Conservation (phyloP, 192 early-diverging fungal species). For the Backusella morwellensis region DNA sequence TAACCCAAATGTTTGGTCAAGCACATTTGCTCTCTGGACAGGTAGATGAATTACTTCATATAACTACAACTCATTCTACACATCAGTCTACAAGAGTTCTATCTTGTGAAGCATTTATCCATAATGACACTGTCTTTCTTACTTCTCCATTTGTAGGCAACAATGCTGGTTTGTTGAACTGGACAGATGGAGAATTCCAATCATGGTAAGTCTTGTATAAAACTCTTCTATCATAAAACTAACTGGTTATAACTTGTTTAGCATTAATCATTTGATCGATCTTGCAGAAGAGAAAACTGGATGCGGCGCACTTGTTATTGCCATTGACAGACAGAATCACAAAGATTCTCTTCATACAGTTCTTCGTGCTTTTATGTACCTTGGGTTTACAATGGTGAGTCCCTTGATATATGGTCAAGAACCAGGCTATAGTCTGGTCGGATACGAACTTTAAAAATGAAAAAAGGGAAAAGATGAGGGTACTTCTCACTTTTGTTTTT, state of each 20-base stretch:
- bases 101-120: constrained; percentile 33
- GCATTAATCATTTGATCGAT: constrained; percentile 36
- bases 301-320: constrained; percentile 29
- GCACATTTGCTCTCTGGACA: not conserved
- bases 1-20: constrained; percentile 23
- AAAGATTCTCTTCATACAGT: constrained; percentile 23
- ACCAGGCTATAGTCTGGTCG: constrained; percentile 50
- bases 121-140: constrained; percentile 33
- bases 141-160: constrained; percentile 18
- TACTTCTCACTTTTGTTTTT: not conserved
- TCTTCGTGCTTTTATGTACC: constrained; percentile 63
- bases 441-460: constrained; percentile 51
- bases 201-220: constrained; percentile 12
- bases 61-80: not conserved
- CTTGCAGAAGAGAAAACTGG: constrained; percentile 36
- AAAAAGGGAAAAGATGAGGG: not conserved
- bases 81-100: not conserved
- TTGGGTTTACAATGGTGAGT: constrained; percentile 60
- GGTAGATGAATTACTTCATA: constrained; percentile 18
- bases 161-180: constrained; percentile 19
- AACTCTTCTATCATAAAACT: not conserved
- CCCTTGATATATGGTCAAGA: constrained; percentile 56
- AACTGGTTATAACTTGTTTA: not conserved
- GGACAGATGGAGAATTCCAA: constrained; percentile 34
- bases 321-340: constrained; percentile 20